These are phyloP conservation scores for Podosphaera fusca DNA, from an alignment of 2,329 filamentous ascomycete species.

Conservation along the genomic window DNA sequence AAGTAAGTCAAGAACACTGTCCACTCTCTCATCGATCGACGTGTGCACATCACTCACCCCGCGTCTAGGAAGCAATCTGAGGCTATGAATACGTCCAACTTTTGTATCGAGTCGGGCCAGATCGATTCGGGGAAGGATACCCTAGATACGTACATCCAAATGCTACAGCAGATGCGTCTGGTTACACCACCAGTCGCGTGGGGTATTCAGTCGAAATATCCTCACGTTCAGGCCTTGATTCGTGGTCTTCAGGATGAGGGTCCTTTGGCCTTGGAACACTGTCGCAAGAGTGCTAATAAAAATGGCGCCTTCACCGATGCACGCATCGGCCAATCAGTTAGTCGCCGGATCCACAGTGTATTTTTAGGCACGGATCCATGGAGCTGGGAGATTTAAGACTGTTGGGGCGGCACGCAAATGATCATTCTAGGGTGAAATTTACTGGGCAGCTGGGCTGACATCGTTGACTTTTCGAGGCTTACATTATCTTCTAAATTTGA, in stretches of 20 bases:
- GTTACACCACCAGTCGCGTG: conserved; percentile 52
- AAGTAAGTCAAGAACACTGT: conserved; percentile 18
- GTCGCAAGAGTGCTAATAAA: conserved; percentile 32
- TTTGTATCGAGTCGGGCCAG: conserved; percentile 63
- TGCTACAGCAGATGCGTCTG: conserved; percentile 53
- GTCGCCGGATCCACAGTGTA: conserved; percentile 33
- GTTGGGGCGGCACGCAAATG: too few species aligned
- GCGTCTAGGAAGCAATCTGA: conserved; percentile 22
- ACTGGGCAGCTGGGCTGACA: neutral
- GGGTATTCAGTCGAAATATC: conserved; percentile 40
- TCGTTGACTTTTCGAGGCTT: neutral
- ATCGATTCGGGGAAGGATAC: conserved; percentile 44
- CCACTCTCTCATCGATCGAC: too few species aligned
- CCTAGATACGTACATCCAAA: conserved; percentile 44
- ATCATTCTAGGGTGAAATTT: neutral
- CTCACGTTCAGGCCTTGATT: conserved; percentile 32
- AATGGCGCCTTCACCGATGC: conserved; percentile 31
- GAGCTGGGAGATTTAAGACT: conserved; percentile 8
- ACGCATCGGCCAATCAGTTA: conserved; percentile 32
- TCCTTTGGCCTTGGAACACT: conserved; percentile 35
- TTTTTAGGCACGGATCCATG: conserved; percentile 30
- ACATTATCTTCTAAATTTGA: too few species aligned
- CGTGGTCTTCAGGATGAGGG: conserved; percentile 32
- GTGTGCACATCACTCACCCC: conserved; percentile 2
- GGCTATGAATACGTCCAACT: conserved; percentile 24